Evolutionary conservation across 805 yeast species (phyloP), one percentile per base, ranked within the genome.

Genomic region (Torulaspora franciscae): DNA sequence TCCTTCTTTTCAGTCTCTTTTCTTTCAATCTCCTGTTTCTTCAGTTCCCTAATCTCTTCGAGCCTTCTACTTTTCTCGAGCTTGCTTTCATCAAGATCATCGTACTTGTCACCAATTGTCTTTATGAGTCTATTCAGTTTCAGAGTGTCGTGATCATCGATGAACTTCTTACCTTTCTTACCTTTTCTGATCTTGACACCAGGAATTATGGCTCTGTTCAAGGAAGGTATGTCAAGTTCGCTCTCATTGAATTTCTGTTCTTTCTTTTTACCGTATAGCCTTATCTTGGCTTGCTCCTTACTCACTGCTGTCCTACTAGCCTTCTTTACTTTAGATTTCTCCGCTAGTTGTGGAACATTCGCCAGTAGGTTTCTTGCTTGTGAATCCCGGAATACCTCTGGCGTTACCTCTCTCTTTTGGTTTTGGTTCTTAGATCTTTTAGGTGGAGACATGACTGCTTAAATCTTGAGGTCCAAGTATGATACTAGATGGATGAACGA

Each of bases 21-120:
- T 62, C 83, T 72, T 62, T 91, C 97, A 51, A 91, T 78, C 64
- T 93, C 98, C 66, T 82, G 75, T 58, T 87, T 79, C 70, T 85
- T 87, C 52, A 88, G 71, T 35, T 88, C 96, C 59, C 99, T 76
- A 47, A 91, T 78, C 55, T 86, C 95, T 65, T 91, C 97, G 38
- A 93, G 72, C 65, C 95, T 81, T 60, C 86, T 79, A 0, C 95
- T 82, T 61, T 86, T 87, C 61, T 91, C 99, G 45, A 93, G 71
- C 66, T 89, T 93, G 54, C 95, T 84, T 59, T 90, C 96, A 56
- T 83, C 81, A 7, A 79, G 76, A 34, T 77, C 75, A 50, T 91
- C 97, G 52, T 81, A 74, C 49, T 82, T 78, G 60, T 89, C 95
- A 56, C 88, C 89, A 44, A 93, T 88, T 26, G 83, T 79, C 52